Conservation (phyloP, 768 basidiomycete genomes). For the Solioccasus polychromus region DNA sequence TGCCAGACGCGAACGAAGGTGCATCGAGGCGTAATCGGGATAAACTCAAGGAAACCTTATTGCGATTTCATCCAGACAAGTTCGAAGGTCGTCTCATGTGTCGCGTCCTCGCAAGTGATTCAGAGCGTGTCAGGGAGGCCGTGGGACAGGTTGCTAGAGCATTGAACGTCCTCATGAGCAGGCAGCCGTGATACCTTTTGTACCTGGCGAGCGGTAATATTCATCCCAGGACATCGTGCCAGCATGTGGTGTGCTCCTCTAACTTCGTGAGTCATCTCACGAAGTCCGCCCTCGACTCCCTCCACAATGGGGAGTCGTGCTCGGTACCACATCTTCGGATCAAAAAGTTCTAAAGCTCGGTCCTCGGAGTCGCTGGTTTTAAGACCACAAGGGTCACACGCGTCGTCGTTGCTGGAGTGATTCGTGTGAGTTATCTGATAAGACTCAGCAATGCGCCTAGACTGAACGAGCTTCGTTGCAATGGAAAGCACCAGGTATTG, state of each 20-base stretch:
- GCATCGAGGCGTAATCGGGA: slow-evolving; percentile 51
- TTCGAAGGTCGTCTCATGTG: slow-evolving; percentile 72
- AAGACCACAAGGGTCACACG: too few relatives aligned
- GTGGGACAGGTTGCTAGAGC: slow-evolving; percentile 63
- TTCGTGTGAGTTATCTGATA: background rate
- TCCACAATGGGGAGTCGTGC: background rate
- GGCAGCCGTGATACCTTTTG: slow-evolving; percentile 6
- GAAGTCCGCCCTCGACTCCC: background rate
- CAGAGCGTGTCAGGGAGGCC: slow-evolving; percentile 51
- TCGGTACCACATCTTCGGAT: background rate
- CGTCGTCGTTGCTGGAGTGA: too few relatives aligned
- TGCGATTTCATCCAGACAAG: slow-evolving; percentile 81
- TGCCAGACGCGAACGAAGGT: slow-evolving; percentile 33
- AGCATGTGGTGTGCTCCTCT: background rate
- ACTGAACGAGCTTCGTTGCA: too few relatives aligned
- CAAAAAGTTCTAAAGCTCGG: background rate
- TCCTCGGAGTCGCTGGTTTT: too few relatives aligned
- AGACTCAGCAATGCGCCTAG: background rate
- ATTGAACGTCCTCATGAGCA: slow-evolving; percentile 54
- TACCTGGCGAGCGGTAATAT: background rate
- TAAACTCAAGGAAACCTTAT: slow-evolving; percentile 60
- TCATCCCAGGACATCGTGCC: background rate
- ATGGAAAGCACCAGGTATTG: too few relatives aligned
- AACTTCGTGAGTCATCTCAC: background rate
- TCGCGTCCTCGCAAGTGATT: slow-evolving; percentile 45